Percentiles rank a stretch among this genome's conserved stretches.
Conservation (phyloP, 169 alveolate species). For the Eimeria praecox region DNA sequence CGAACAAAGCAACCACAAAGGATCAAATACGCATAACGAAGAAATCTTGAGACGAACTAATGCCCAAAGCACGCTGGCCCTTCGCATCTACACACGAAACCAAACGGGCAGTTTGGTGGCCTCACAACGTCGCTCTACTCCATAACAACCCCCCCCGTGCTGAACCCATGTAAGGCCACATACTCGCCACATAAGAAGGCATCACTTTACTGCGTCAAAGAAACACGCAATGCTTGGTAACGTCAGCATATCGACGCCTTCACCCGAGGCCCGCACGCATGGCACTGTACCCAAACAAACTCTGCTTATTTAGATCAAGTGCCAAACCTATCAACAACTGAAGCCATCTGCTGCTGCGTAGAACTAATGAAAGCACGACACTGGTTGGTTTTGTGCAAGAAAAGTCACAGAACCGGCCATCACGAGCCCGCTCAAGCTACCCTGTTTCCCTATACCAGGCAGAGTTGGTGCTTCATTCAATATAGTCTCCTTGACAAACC, state of each 20-base stretch:
- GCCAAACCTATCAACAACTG: not conserved
- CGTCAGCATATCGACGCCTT: not conserved
- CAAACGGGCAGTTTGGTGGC: not conserved
- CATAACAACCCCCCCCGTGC: not conserved
- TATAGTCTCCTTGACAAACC: slow-evolving; percentile 9
- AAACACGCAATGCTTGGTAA: not conserved
- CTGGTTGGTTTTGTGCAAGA: not conserved
- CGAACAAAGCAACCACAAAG: not conserved
- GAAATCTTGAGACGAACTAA: not conserved
- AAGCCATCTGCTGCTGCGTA: not conserved
- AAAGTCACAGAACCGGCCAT: not conserved
- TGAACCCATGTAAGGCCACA: not conserved
- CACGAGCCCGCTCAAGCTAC: not conserved
- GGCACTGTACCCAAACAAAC: not conserved
- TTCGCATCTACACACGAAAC: not conserved
- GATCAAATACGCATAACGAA: not conserved
- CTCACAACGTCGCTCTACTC: not conserved
- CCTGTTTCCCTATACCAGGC: not conserved
- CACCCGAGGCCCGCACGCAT: not conserved
- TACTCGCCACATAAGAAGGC: not conserved
- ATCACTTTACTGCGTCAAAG: not conserved
- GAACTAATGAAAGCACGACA: not conserved
- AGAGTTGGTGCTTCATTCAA: not conserved
- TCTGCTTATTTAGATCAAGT: not conserved
- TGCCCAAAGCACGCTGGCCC: not conserved